Conservation (phyloP, 108 stramenopile genomes). For the Mayamaea pseudoterrestris region DNA sequence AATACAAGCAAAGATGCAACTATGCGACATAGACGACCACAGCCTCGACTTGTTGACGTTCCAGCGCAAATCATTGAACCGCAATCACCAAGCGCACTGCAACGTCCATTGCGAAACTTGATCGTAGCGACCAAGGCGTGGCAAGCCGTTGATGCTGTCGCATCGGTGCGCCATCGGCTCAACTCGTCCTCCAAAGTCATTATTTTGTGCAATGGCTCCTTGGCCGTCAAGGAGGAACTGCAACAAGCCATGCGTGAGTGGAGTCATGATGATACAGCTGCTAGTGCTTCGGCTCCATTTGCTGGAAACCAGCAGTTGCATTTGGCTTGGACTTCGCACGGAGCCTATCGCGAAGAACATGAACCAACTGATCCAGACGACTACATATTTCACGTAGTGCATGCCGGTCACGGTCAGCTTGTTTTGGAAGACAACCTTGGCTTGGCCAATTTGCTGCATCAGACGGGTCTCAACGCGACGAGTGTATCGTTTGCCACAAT, state of each 20-base stretch:
- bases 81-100: not conserved
- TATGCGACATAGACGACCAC: not conserved
- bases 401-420: conserved; percentile 35
- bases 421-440: conserved; percentile 4
- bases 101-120: conserved; percentile 17
- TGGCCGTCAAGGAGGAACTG: conserved; percentile 37
- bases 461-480: conserved; percentile 15
- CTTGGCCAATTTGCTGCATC: conserved; percentile 14
- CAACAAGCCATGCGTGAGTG: no score
- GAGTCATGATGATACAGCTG: no score
- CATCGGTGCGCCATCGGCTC: conserved; percentile 14
- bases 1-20: not conserved
- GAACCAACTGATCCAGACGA: conserved; percentile 1
- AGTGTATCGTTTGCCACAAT: conserved; percentile 11
- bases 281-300: no score
- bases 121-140: conserved; percentile 37
- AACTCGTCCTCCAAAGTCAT: conserved; percentile 9
- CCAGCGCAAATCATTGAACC: conserved; percentile 14
- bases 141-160: conserved; percentile 25
- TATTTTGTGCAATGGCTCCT: conserved; percentile 37
- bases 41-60: conserved; percentile 1
- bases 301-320: no score
- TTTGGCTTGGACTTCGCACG: conserved; percentile 34
- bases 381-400: conserved; percentile 19
- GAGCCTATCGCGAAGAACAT: conserved; percentile 18